A percentile compares a stretch with the other conserved stretches of the same genome.
phyloP scores from a whole-genome alignment of 225 moss, liverwort and hornwort genomes.

The Polytrichum formosum region DNA sequence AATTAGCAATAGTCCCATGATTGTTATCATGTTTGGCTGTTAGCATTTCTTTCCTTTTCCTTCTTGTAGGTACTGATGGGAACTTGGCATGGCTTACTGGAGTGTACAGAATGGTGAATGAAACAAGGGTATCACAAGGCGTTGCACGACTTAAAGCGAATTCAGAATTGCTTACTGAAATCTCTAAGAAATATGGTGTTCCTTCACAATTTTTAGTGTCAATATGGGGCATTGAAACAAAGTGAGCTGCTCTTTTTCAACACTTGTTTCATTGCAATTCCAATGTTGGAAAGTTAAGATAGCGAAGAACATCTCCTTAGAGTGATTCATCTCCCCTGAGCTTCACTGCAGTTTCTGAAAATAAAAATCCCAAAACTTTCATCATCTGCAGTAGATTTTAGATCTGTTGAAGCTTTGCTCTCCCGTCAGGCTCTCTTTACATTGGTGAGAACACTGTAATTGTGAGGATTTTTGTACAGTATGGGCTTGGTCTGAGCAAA shows the following conservation, averaged over 20 bases:
- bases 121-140: conserved; percentile 50
- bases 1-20: too few relatives aligned
- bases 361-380: not conserved
- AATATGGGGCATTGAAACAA: conserved; percentile 78
- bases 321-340: not conserved
- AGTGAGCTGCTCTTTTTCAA: conserved; percentile 28
- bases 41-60: conserved; percentile 1
- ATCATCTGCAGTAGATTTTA: not conserved
- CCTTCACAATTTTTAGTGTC: conserved; percentile 59
- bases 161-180: conserved; percentile 41
- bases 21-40: too few relatives aligned
- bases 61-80: conserved; percentile 10
- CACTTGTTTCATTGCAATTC: not conserved
- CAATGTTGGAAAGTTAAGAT: too few relatives aligned
- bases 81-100: too few relatives aligned
- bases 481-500: too few relatives aligned
- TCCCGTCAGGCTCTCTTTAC: too few relatives aligned
- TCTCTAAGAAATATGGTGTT: conserved; percentile 67
- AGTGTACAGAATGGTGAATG: conserved; percentile 52
- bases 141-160: conserved; percentile 45
- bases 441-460: not conserved
- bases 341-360: not conserved
- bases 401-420: not conserved
- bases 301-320: too few relatives aligned
- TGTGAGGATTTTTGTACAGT: not conserved